Evolutionary conservation across 2,329 filamentous ascomycete genomes (phyloP).

Genomic region (Phialophora chinensis): DNA sequence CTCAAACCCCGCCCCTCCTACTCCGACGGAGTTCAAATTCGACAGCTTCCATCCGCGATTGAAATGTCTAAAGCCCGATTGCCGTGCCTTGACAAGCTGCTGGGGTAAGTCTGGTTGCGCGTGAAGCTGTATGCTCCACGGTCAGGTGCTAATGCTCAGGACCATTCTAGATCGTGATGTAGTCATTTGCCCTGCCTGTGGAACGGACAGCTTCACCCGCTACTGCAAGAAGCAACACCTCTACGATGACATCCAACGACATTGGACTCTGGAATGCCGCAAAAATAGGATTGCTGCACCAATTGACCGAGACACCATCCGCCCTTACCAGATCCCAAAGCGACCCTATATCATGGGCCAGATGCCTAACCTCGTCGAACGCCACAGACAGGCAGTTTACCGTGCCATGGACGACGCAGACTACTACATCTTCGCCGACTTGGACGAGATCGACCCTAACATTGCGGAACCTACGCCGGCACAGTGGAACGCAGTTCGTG

Average conservation of each 20-base stretch:
- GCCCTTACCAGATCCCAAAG: constrained; percentile 21
- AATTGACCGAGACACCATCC: constrained; percentile 33
- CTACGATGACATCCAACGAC: constrained; percentile 44
- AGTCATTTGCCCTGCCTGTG: constrained; percentile 49
- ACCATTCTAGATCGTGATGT: constrained; percentile 42
- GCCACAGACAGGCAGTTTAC: constrained; percentile 41
- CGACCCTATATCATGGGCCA: constrained; percentile 36
- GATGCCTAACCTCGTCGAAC: constrained; percentile 44
- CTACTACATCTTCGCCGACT: constrained; percentile 37
- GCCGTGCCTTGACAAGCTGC: constrained; percentile 43
- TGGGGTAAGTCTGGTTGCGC: constrained; percentile 31
- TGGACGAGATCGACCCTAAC: constrained; percentile 21
- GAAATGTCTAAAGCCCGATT: constrained; percentile 43
- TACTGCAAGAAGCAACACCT: constrained; percentile 50
- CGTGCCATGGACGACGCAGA: constrained; percentile 32
- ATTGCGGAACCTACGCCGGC: constrained; percentile 22
- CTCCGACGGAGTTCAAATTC: constrained; percentile 47
- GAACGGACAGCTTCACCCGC: constrained; percentile 47
- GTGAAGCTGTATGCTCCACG: neutral
- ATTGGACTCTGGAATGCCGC: constrained; percentile 43
- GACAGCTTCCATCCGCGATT: constrained; percentile 55
- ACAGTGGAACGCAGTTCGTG: constrained; percentile 30
- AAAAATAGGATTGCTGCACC: constrained; percentile 24
- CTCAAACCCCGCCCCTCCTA: neutral
- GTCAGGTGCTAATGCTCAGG: constrained; percentile 3